phyloP scores from a whole-genome alignment of 2,329 filamentous ascomycete genomes.

The Colletotrichum viniferum region DNA sequence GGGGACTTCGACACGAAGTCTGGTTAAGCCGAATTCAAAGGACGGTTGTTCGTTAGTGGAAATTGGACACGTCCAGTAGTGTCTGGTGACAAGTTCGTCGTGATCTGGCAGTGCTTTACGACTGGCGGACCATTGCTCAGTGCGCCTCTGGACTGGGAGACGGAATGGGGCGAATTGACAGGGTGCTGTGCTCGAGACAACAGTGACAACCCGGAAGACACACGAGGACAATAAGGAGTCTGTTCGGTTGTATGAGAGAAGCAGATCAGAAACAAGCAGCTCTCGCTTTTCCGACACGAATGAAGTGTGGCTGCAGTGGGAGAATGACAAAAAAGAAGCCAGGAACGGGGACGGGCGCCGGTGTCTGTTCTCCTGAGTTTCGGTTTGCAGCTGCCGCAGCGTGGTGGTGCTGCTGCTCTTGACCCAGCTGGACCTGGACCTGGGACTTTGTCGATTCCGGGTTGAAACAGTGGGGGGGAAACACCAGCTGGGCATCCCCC shows the following conservation, averaged over 20 bases:
- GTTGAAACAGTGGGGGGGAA: constrained; percentile 13
- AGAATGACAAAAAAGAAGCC: background rate
- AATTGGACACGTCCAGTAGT: background rate
- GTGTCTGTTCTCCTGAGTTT: constrained; percentile 17
- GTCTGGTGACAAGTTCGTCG: background rate
- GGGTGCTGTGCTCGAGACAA: background rate
- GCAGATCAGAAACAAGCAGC: background rate
- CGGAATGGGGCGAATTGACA: background rate
- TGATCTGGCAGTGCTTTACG: background rate
- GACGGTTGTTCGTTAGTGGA: background rate
- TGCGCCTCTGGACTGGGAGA: background rate
- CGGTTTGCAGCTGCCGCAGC: constrained; percentile 6
- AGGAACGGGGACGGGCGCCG: background rate
- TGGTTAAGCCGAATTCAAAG: background rate
- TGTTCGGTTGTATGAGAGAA: background rate
- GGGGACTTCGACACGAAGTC: background rate
- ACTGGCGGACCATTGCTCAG: constrained; percentile 2
- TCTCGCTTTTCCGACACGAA: background rate
- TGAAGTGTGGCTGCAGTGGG: background rate
- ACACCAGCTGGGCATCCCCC: background rate
- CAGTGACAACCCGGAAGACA: background rate
- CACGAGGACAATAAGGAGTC: background rate
- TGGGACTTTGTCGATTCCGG: background rate
- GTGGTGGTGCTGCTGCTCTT: background rate
- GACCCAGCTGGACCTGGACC: background rate